phyloP scores from a whole-genome alignment of 1,139 yeast species.

The Yamadazyma mexicana region DNA sequence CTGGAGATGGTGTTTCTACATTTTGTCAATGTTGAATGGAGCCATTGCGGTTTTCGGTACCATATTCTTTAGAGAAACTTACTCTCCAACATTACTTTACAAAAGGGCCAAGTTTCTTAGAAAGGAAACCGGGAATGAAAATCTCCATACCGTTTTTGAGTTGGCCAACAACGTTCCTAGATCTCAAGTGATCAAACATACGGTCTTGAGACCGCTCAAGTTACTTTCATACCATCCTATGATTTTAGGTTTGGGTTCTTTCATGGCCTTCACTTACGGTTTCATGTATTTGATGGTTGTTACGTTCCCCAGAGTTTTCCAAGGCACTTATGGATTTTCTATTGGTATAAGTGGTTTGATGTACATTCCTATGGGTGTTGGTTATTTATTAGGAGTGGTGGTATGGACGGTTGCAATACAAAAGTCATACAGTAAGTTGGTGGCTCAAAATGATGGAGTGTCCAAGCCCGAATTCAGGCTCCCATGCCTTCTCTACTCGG shows the following conservation, averaged over 20 bases:
- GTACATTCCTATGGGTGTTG: slow-evolving; percentile 57
- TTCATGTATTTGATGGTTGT: slow-evolving; percentile 62
- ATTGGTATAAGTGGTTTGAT: slow-evolving; percentile 56
- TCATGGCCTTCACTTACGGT: slow-evolving; percentile 65
- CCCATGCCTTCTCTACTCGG: slow-evolving; percentile 45
- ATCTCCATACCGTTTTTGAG: slow-evolving; percentile 61
- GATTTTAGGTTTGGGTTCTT: slow-evolving; percentile 59
- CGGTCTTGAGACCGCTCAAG: slow-evolving; percentile 53
- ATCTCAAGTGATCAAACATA: slow-evolving; percentile 30
- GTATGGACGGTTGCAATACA: slow-evolving; percentile 48
- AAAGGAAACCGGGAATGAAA: slow-evolving; percentile 53
- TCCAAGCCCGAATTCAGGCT: slow-evolving; percentile 57
- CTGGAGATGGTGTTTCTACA: slow-evolving; percentile 68
- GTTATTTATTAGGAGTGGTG: slow-evolving; percentile 45
- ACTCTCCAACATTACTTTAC: slow-evolving; percentile 53
- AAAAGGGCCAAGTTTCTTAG: slow-evolving; percentile 47
- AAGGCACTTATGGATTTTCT: slow-evolving; percentile 43
- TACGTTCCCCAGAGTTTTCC: slow-evolving; percentile 56
- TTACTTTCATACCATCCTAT: slow-evolving; percentile 59
- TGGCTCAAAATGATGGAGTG: slow-evolving; percentile 47
- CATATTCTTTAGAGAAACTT: slow-evolving; percentile 53
- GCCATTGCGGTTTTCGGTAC: slow-evolving; percentile 45
- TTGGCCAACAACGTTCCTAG: slow-evolving; percentile 23
- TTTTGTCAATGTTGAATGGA: slow-evolving; percentile 56
- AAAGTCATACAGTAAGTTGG: slow-evolving; percentile 31